Evolutionary conservation across 1,139 yeast species (phyloP), one percentile per base, ranked within the genome.

Genomic region (Wickerhamomyces sp.): DNA sequence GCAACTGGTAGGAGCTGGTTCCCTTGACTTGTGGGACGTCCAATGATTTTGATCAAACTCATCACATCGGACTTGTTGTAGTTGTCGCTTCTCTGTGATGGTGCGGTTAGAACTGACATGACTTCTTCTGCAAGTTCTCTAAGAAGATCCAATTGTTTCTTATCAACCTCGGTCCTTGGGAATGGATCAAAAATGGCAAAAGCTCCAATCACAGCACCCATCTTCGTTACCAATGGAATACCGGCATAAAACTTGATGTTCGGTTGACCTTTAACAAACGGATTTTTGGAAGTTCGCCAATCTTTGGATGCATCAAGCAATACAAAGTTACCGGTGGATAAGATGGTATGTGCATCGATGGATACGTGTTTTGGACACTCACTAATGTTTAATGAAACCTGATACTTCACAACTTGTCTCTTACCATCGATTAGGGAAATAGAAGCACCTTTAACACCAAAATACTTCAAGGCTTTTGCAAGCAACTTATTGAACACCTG

Each of bases 241-340:
- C 82, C 86, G 31, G 77, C 70, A 50, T 80, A 82, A 47, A 78
- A 78, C 38, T 59, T 64, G 32, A 80, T 70, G 41, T 62, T 61
- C 0, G 89, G 87, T 1, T 68, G 62, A 1, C 82, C 80, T 25
- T 66, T 71, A 1, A 81, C 83, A 36, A 80, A 62, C 0, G 88
- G 88, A 45, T 75, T 79, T 30, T 62, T 59, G 8, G 58, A 48
- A 5, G 78, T 72, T 53, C 89, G 62, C 89, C 91, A 82, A 52
- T 82, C 91, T 26, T 64, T 60, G 5, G 75, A 55, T 1, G 87
- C 78, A 54, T 82, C 85, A 18, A 67, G 52, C 16, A 82, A 45
- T 3, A 74, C 59, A 45, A 82, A 73, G 44, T 66, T 64, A 1
- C 68, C 75, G 11, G 62, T 59, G 0, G 88, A 79, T 28, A 82